Evolutionary conservation across 2,329 filamentous ascomycete genomes (phyloP), one percentile per base, ranked within the genome.

Genomic region (Purpureocillium lavendulum): DNA sequence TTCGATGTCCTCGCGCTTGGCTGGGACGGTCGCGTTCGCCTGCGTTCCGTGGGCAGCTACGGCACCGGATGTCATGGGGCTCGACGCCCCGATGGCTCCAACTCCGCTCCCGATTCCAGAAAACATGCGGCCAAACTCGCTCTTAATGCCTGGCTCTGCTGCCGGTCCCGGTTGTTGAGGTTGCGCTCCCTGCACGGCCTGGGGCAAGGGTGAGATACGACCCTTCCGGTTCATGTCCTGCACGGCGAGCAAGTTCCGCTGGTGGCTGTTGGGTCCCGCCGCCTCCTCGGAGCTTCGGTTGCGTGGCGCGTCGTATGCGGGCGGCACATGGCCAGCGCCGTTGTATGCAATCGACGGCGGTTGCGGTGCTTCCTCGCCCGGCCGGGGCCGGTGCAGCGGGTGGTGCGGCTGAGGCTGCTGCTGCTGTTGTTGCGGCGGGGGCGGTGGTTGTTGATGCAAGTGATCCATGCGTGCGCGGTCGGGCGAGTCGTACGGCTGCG

Each of bases 91-190:
- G 42, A 74, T 67, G 31, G 61, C 66, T 45, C 62, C 69, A 26
- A 74, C 69, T 45, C 69, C 75, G 48, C 68, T 75, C 43, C 70
- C 89, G 49, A 97, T 87, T n/a, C 90, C 90, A 14, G 87, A 87
- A 62, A 95, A 96, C 73, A 96, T 94, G 45, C 87, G 82, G 21
- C 89, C 89, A 57, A 96, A 89, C 58, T 96, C 90, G 56, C 82
- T 94, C 69, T 96, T 95, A 55, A 96, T 94, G 33, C 84, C 84
- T 10, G 87, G 84, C 58, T 95, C 88, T 13, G 82, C 84, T 12
- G 80, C 78, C 6, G 87, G 86, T 4, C 84, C 86, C 39, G 84
- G 75, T 30, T 84, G 76, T 51, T 88, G 84, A 13, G 82, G 79
- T 58, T 95, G 89, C 1, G 86, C 89, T 16, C 90, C 90, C 56